phyloP scores from a whole-genome alignment of 2,329 filamentous ascomycete species.

The Chaetomium sp. region DNA sequence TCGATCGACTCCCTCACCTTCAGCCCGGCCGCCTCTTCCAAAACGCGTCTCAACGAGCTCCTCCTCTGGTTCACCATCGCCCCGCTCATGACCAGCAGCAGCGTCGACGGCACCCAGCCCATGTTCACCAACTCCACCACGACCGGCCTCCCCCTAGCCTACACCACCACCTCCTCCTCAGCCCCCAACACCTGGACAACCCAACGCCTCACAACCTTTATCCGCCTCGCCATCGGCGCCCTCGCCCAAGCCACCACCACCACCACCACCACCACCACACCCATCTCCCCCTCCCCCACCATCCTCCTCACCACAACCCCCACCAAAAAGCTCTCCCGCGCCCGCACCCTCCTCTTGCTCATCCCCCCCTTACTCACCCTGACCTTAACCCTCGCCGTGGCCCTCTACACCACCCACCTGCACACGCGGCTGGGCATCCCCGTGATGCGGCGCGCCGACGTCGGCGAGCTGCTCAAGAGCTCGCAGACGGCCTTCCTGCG shows the following conservation, averaged over 20 bases:
- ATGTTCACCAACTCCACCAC: slow-evolving; percentile 32
- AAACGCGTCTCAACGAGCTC: slow-evolving; percentile 32
- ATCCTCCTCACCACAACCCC: neutral
- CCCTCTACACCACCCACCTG: slow-evolving; percentile 11
- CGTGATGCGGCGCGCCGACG: slow-evolving; percentile 27
- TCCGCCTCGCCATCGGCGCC: slow-evolving; percentile 32
- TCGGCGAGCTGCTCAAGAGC: slow-evolving; percentile 32
- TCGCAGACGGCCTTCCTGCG: slow-evolving; percentile 29
- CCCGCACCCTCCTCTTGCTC: slow-evolving; percentile 26
- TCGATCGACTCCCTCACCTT: slow-evolving; percentile 25
- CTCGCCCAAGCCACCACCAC: slow-evolving; percentile 28
- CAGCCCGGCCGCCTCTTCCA: slow-evolving; percentile 6
- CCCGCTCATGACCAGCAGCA: slow-evolving; percentile 28
- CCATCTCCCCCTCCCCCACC: neutral
- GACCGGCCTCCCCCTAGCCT: slow-evolving; percentile 28
- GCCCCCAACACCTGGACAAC: slow-evolving; percentile 31
- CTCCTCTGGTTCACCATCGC: slow-evolving; percentile 35
- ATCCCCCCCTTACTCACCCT: slow-evolving; percentile 23
- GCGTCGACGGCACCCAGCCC: slow-evolving; percentile 33
- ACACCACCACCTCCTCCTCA: slow-evolving; percentile 20
- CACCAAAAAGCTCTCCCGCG: slow-evolving; percentile 10
- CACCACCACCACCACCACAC: neutral
- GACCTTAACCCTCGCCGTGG: neutral
- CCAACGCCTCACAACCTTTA: slow-evolving; percentile 27
- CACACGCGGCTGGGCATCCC: slow-evolving; percentile 25